Evolutionary conservation across 169 alveolate genomes (phyloP).

Genomic region (Plasmodium blacklocki): DNA sequence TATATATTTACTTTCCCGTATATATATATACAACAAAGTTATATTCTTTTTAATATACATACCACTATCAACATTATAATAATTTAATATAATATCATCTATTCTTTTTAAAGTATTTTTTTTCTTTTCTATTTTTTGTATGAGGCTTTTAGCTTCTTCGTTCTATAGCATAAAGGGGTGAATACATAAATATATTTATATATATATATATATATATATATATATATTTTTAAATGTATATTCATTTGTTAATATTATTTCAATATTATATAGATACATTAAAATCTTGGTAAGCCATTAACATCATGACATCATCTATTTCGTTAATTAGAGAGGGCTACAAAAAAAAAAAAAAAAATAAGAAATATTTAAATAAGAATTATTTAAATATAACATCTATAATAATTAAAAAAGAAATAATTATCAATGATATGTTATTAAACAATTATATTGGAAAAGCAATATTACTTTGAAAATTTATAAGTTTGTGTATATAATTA

Average conservation of each 20-base stretch:
- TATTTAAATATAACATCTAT: too few species aligned
- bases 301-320: conserved; percentile 75
- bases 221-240: too few species aligned
- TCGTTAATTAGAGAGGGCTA: conserved; percentile 75
- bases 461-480: too few species aligned
- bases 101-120: conserved; percentile 78
- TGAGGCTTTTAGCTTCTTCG: conserved; percentile 80
- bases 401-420: too few species aligned
- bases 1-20: not conserved
- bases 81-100: conserved; percentile 80
- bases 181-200: too few species aligned
- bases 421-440: too few species aligned
- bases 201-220: too few species aligned
- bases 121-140: conserved; percentile 76
- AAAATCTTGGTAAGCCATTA: conserved; percentile 73
- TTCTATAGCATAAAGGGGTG: conserved; percentile 30
- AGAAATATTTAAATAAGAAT: too few species aligned
- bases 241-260: too few species aligned
- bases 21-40: not conserved
- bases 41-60: not conserved
- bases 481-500: too few species aligned
- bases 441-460: too few species aligned
- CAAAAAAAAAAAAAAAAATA: conserved; percentile 21
- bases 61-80: conserved; percentile 80
- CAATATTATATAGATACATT: conserved; percentile 9